phyloP scores from a whole-genome alignment of 176 grass and related monocot genomes.

The Zizania latifolia region DNA sequence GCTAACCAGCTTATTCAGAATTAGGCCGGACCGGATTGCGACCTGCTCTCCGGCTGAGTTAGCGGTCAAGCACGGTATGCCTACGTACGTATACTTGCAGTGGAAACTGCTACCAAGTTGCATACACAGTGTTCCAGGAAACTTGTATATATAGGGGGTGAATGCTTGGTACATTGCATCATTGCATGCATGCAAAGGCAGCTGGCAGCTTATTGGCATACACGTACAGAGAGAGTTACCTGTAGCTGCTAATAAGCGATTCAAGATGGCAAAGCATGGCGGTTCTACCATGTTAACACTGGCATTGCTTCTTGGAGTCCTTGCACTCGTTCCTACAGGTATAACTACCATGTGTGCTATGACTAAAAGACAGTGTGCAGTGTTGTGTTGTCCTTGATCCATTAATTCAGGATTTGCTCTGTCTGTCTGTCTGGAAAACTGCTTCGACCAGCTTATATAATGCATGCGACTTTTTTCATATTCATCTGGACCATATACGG shows the following conservation, averaged over 20 bases:
- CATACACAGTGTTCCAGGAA: not conserved
- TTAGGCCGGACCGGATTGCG: no score
- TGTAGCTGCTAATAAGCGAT: not conserved
- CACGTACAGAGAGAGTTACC: not conserved
- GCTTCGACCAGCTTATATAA: no score
- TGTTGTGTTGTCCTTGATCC: no score
- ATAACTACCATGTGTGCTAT: not conserved
- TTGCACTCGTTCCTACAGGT: slow-evolving; percentile 19
- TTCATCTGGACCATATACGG: no score
- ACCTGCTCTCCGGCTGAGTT: no score
- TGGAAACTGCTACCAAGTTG: not conserved
- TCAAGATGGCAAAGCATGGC: slow-evolving; percentile 7
- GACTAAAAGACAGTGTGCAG: no score
- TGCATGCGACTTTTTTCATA: no score
- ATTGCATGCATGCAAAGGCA: slow-evolving; percentile 28
- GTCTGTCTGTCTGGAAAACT: no score
- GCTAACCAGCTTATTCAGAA: no score
- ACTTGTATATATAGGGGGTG: slow-evolving; percentile 12
- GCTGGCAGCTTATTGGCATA: not conserved
- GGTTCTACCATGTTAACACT: slow-evolving; percentile 4
- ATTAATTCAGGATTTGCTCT: no score
- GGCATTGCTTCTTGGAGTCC: slow-evolving; percentile 23
- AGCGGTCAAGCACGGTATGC: no score
- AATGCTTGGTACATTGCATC: not conserved
- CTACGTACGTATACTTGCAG: not conserved